Percentiles rank a stretch among this genome's conserved stretches.
Conservation (phyloP, 2,329 filamentous ascomycete species). For the Phyllosticta capitalensis region DNA sequence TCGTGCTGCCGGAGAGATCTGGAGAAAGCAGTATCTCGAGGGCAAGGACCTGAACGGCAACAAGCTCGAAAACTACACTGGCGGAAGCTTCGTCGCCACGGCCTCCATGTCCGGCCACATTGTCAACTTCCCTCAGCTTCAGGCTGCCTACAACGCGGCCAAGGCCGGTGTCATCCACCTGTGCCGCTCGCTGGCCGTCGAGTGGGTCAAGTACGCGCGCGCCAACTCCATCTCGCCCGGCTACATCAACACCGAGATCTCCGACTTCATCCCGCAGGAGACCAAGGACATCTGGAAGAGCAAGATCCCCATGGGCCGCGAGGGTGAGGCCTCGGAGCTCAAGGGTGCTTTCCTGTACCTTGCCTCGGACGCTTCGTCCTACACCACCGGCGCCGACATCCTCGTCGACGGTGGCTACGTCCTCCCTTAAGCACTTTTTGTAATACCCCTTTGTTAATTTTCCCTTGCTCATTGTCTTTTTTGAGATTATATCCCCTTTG, state of each 20-base stretch:
- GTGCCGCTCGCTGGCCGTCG: constrained; percentile 55
- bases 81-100: constrained; percentile 56
- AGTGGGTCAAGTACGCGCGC: constrained; percentile 60
- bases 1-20: constrained; percentile 60
- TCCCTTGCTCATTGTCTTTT: no score
- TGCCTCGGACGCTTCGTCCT: constrained; percentile 71
- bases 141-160: constrained; percentile 38
- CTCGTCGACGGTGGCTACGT: constrained; percentile 11
- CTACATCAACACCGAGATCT: constrained; percentile 59
- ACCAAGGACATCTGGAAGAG: constrained; percentile 65
- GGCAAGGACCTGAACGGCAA: constrained; percentile 12
- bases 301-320: constrained; percentile 72
- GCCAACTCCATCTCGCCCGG: constrained; percentile 60
- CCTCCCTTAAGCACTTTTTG: constrained; percentile 1
- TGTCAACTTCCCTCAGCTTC: constrained; percentile 72
- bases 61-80: constrained; percentile 11
- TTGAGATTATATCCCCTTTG: background rate
- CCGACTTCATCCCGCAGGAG: constrained; percentile 56
- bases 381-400: constrained; percentile 48
- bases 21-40: constrained; percentile 11
- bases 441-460: background rate
- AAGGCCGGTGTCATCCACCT: constrained; percentile 60
- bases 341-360: constrained; percentile 78
- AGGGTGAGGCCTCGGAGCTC: constrained; percentile 64
- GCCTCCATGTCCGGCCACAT: constrained; percentile 71